These are phyloP conservation scores for Pseudogymnoascus sp. DNA, from an alignment of 2,329 filamentous ascomycete species.

Conservation along the genomic window DNA sequence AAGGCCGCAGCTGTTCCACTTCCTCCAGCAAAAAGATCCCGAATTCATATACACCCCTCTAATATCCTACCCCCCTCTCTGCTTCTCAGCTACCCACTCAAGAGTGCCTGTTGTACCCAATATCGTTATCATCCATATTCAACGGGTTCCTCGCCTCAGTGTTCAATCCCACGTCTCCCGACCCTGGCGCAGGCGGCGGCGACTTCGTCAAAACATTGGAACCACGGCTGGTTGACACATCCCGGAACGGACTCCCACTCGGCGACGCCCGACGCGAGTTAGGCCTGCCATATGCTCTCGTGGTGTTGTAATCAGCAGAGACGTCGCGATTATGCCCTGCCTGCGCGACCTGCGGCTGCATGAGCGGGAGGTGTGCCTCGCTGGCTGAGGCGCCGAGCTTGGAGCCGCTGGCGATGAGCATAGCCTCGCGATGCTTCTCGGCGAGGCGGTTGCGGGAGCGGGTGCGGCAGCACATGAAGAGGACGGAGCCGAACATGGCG, in stretches of 20 bases:
- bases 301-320: background rate
- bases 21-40: background rate
- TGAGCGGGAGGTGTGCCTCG: background rate
- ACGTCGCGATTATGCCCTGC: background rate
- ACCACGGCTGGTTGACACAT: background rate
- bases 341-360: background rate
- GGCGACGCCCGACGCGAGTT: background rate
- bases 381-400: conserved; percentile 1
- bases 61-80: background rate
- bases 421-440: background rate
- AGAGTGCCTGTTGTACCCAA: background rate
- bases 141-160: background rate
- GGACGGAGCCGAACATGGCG: conserved; percentile 5
- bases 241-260: background rate
- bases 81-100: background rate
- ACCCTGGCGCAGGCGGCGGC: background rate
- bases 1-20: background rate
- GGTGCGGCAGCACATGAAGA: conserved; percentile 3
- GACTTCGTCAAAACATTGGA: background rate
- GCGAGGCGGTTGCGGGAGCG: background rate
- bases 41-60: background rate
- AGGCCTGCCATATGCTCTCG: background rate
- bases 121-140: conserved; percentile 4
- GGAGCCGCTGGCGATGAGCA: background rate
- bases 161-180: background rate